Base-by-base conservation (phyloP, 2,329 filamentous ascomycete species). In the Pseudopithomyces chartarum region DNA sequence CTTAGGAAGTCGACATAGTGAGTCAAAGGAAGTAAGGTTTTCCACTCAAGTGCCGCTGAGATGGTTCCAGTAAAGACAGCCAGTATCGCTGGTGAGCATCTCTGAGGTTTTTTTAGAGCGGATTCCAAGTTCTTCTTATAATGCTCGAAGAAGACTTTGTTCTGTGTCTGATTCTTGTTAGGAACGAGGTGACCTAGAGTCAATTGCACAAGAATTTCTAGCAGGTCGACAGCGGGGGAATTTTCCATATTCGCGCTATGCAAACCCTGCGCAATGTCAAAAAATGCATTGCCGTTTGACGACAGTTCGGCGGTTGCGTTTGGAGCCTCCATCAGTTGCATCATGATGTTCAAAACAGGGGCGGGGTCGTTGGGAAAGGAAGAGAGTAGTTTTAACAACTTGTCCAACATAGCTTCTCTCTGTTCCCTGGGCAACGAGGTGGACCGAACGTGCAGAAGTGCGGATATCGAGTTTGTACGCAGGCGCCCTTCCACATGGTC, bases 301-400 rank as follows among this genome's bases (percentile, higher is more conserved):
- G 68, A 70, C 1, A 76, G 52, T 26, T 69, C 73, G 11, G 74
- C 69, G 6, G 68, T 75, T 13, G 74, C 68, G 53, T 77, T 77
- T 1, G 74, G 67, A 6, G 68, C 58, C 29, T 69, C 60, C 68
- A 76, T 74, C 8, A 77, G 59, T 47, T 68, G 66, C 7, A 59
- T 61, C 61, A 74, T 65, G 36, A 73, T 62, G 40, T 66, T 68
- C 3, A 74, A 56, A 13, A 69, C 20, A 1, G 45, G 45, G 4
- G 57, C 42, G 4, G 57, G 47, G 19, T 64, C 50, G 20, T 48
- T 22, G 23, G 62, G 49, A 6, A 54, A 47, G 6, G 55, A 51
- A 3, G 42, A 44, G 5, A 71, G 34, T 23, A 67, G 57, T 3
- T 64, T 57, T 8, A 64, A 62, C 29, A 73, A 53, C 20, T 63